phyloP scores from a whole-genome alignment of 768 basidiomycete species.

The Strobilomyces dryophilus region DNA sequence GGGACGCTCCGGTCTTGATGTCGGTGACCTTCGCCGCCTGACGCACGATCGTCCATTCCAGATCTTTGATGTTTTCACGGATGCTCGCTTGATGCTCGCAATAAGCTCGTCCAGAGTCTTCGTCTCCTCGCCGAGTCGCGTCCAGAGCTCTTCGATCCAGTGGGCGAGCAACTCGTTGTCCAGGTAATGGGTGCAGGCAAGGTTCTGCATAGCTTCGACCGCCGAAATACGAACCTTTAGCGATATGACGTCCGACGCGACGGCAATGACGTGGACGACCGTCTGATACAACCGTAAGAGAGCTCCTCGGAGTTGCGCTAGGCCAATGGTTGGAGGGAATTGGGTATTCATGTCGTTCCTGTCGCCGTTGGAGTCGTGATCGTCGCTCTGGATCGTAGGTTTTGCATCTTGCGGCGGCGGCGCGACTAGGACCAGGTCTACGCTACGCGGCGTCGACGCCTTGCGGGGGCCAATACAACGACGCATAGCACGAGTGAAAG shows the following conservation, averaged over 20 bases:
- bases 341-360: not conserved
- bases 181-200: not conserved
- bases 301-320: not conserved
- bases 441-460: not conserved
- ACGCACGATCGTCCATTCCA: constrained; percentile 5
- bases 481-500: not conserved
- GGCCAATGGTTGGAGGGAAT: not conserved
- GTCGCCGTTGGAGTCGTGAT: not conserved
- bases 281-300: constrained; percentile 9
- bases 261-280: not conserved
- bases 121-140: not conserved
- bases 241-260: constrained; percentile 10
- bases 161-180: constrained; percentile 3
- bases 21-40: constrained; percentile 14
- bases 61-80: not conserved
- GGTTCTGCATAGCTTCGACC: constrained; percentile 7
- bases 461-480: not conserved
- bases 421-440: not conserved
- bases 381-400: too few relatives aligned
- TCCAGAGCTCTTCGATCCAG: too few relatives aligned
- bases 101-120: constrained; percentile 3
- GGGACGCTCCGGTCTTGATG: too few relatives aligned
- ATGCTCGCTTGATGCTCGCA: constrained; percentile 6
- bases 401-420: not conserved
- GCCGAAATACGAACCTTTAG: constrained; percentile 18